Base-by-base conservation (phyloP, 78 protist species). In the Dictyostelium firmibasis region DNA sequence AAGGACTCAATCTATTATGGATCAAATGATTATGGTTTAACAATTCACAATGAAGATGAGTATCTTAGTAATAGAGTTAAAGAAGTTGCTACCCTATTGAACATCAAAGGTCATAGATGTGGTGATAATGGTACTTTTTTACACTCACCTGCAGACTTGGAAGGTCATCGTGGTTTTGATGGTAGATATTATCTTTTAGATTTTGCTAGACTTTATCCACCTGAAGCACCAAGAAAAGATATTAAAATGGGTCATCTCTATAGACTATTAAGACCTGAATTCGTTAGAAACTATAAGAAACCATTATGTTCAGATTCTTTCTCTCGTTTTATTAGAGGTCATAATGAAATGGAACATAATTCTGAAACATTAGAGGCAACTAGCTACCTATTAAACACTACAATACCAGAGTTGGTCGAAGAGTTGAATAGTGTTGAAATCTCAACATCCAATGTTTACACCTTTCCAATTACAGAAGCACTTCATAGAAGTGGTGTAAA, bases 251-350 rank as follows among this genome's bases (percentile, higher is more conserved):
- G 94, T 7, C 93, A 95, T 81, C 60, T 95, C 27, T 96, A 81
- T 84, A 91, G 92, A 50, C 33, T 96, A 4, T 50, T 96, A 69
- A 50, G 97, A 81, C 97, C 97, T 20, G 97, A 96, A 67, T 96
- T 96, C 83, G 96, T 92, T 38, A 91, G 93, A 78, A 92, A 86
- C 44, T 91, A 86, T 43, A 84, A 81, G 74, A 35, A 23, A 23
- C 91, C 97, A 9, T 77, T 96, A 33, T 92, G 95, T 27, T 82
- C 92, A 18, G 92, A 91, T 43, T 77, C 94, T 3, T 91, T 91
- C 62, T 86, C 97, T 23, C 25, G 94, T 29, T 93, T 93, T 23
- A 86, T 93, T 53, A 18, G 69, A 35, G 88, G 92, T 41, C 96
- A 93, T 50, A 93, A 83, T 23, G 93, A 93, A 33, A 44, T 50